Evolutionary conservation across 2,329 filamentous ascomycete species (phyloP).

Genomic region (Trichophaea hybrida): DNA sequence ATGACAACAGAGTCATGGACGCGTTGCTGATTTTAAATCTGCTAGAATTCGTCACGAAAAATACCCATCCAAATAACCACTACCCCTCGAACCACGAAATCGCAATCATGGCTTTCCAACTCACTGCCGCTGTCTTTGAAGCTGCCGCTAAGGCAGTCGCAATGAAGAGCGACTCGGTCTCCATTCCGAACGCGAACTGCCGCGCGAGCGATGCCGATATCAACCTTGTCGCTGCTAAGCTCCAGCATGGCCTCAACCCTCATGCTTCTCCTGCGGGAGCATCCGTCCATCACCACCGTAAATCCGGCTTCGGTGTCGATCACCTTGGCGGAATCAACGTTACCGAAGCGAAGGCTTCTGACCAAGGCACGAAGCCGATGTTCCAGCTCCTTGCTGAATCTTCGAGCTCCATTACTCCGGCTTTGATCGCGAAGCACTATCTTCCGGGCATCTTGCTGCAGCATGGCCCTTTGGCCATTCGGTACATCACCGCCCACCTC

Average conservation of each 20-base stretch:
- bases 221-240: constrained; percentile 27
- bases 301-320: constrained; percentile 16
- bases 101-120: constrained; percentile 1
- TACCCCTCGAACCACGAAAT: neutral
- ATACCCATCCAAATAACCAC: neutral
- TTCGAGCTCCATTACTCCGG: constrained; percentile 67
- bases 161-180: constrained; percentile 15
- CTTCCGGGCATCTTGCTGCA: constrained; percentile 79
- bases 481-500: constrained; percentile 87
- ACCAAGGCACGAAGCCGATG: neutral
- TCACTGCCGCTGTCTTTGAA: constrained; percentile 1
- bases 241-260: constrained; percentile 29
- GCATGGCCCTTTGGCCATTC: constrained; percentile 83
- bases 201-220: constrained; percentile 19
- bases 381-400: constrained; percentile 40
- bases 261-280: constrained; percentile 25
- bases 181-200: constrained; percentile 20
- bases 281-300: constrained; percentile 4
- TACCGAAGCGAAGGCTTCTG: constrained; percentile 5
- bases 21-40: too few relatives aligned
- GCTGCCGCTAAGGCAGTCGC: constrained; percentile 2
- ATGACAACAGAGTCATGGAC: too few relatives aligned
- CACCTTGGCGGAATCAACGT: constrained; percentile 7
- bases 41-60: too few relatives aligned
- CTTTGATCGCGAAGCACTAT: constrained; percentile 75